These are phyloP conservation scores for Olyra latifolia DNA, from an alignment of 176 grass and related monocot species.

Conservation along the genomic window DNA sequence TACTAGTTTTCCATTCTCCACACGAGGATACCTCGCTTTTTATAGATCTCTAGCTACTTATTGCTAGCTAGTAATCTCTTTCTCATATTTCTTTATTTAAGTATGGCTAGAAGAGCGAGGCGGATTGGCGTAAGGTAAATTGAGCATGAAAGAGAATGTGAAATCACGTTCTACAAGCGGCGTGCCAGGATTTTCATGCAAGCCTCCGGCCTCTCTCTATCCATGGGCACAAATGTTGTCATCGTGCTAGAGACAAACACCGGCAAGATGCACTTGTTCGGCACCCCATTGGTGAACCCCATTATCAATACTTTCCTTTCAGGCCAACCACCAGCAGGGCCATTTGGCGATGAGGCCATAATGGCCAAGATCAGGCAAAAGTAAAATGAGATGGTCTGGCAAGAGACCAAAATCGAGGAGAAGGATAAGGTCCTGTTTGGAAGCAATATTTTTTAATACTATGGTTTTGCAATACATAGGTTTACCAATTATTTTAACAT, in stretches of 20 bases:
- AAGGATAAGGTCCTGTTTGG: no score
- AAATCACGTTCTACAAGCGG: slow-evolving; percentile 4
- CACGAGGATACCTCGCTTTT: no score
- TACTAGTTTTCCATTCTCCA: no score
- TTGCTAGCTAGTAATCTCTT: not conserved
- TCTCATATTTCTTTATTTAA: not conserved
- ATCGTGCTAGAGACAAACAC: not conserved
- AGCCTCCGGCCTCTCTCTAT: not conserved
- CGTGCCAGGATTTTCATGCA: not conserved
- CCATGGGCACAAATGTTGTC: not conserved
- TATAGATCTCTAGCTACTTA: not conserved
- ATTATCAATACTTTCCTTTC: slow-evolving; percentile 12
- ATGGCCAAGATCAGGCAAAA: not conserved
- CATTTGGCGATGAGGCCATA: not conserved
- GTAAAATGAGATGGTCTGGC: not conserved
- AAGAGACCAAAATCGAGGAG: not conserved
- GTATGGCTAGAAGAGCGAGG: slow-evolving; percentile 14
- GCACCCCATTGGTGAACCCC: not conserved
- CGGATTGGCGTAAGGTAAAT: not conserved
- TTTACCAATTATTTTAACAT: no score
- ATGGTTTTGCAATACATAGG: no score
- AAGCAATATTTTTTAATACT: no score
- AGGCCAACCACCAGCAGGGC: not conserved
- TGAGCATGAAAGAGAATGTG: not conserved
- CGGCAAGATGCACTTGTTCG: not conserved